Evolutionary conservation across 768 basidiomycete genomes (phyloP), one percentile per base, ranked within the genome.

Genomic region (Macrolepiota albuminosa): DNA sequence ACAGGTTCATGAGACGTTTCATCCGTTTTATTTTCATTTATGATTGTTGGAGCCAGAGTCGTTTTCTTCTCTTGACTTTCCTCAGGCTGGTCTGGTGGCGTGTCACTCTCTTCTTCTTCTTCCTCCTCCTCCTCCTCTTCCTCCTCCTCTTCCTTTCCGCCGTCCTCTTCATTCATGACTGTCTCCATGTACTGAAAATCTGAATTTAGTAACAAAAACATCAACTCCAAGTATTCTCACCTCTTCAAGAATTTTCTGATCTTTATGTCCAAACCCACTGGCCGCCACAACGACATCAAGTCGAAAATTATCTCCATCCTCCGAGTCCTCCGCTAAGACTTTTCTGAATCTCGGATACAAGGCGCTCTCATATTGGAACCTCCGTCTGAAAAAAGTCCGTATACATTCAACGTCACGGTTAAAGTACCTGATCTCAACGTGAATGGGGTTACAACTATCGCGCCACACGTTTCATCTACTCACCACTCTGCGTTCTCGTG

Each of bases 391-490:
- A 76, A 97, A 99, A 9, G 84, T 87, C 37, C 94, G 84, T 66
- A 99, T 94, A 71, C 97, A 98, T 60, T 96, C 89, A 8, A 99
- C 97, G 73, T 99, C 97, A 24, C 97, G 88, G 73, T 98, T 96
- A 76, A 99, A 99, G 76, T 97, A 99, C 93, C 95, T 96, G 62
- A 58, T 59, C n/a, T 43, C 34, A 54, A 63, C 49, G 9, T 39
- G 8, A 21, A 36, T 40, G 55, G 57, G 59, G 58, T 60, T 55
- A 57, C 55, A 50, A 13, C 21, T n/a, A 50, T 50, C 56, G 60
- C 61, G 57, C 50, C 52, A 47, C 36, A 55, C 50, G 2, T 16
- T 39, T 8, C 2, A 39, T 46, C 40, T 31, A 64, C 86, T 72
- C 66, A 94, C 93, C 90, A 97, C 77, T 98, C 97, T 6, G 97